A percentile compares a stretch with the other conserved stretches of the same genome.
Conservation (phyloP, 306 rosid genomes). For the Mimosa bimucronata region DNA sequence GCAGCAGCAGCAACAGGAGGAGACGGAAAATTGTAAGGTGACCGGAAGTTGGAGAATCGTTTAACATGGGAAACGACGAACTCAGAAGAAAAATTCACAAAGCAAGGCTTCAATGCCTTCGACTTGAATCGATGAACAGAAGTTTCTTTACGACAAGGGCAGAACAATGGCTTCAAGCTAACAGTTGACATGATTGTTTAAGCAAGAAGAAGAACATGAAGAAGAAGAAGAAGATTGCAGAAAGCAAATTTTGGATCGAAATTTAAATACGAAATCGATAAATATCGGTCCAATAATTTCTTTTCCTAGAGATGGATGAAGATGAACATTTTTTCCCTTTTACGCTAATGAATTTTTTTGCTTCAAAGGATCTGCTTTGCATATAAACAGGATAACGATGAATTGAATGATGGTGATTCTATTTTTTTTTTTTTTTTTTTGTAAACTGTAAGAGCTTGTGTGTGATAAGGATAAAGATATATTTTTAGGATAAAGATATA, state of each 20-base stretch:
- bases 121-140: conserved; percentile 34
- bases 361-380: neutral
- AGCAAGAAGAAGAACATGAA: conserved; percentile 33
- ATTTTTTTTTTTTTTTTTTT: neutral
- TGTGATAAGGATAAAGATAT: neutral
- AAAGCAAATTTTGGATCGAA: neutral
- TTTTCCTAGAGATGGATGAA: neutral
- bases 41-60: conserved; percentile 48
- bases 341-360: too few species aligned
- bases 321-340: neutral
- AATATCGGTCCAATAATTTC: neutral
- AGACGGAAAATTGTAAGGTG: conserved; percentile 38
- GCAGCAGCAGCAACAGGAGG: conserved; percentile 47
- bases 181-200: conserved; percentile 62
- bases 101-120: conserved; percentile 36
- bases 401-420: neutral
- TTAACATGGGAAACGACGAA: conserved; percentile 36
- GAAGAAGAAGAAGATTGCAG: neutral
- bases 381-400: neutral
- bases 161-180: conserved; percentile 53
- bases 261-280: neutral
- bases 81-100: conserved; percentile 40
- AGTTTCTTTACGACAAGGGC: conserved; percentile 29
- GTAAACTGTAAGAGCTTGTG: neutral
- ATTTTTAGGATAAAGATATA: neutral